Evolutionary conservation across 768 basidiomycete species (phyloP), one percentile per base, ranked within the genome.

Genomic region (Tylopilus sp.): DNA sequence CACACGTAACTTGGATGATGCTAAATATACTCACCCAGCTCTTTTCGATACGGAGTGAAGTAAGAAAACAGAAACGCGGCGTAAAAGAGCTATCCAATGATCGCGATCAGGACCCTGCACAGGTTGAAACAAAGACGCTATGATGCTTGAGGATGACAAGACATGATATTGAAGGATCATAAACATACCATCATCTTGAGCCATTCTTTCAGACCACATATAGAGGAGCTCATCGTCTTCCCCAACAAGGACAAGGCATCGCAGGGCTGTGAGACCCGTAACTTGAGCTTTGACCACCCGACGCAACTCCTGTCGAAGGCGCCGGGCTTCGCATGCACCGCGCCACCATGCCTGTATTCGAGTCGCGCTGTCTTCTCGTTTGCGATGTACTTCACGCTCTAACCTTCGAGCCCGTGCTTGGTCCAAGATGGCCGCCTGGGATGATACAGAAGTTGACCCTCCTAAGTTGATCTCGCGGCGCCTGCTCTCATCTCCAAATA

Each of bases 381-480:
- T 75, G 54, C 82, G 80, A 20, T 71, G 70, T 46, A 80, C 78
- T 25, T 76, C 69, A 26, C 89, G 75, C 59, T 86, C 82, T 28
- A 73, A 68, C 30, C 88, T 72, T 47, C 78, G 77, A 18, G 76
- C 76, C 57, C 80, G 84, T 18, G 84, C 88, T 47, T 79, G 74
- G 58, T 79, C 75, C 43, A 91, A 71, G 61, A 92, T 78, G 31
- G 78, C 70, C 13, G 76, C 68, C 38, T 83, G 78, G 0, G 80
- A 77, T 6, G 80, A 60, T 2, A 74, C 75, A 18, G 77, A 66
- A 0, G 74, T 76, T 1, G 78, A 67, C 2, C 90, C 90, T 15
- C 90, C 90, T 18, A 91, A 77, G 64, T 91, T 91, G 57, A 91
- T 91, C 58, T 78, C 75, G 40, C 84, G 78, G 49, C 81, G 75